A percentile compares a stretch with the other conserved stretches of the same genome.
Conservation (phyloP, 1,139 yeast species). For the Debaryomycetaceae sp. region DNA sequence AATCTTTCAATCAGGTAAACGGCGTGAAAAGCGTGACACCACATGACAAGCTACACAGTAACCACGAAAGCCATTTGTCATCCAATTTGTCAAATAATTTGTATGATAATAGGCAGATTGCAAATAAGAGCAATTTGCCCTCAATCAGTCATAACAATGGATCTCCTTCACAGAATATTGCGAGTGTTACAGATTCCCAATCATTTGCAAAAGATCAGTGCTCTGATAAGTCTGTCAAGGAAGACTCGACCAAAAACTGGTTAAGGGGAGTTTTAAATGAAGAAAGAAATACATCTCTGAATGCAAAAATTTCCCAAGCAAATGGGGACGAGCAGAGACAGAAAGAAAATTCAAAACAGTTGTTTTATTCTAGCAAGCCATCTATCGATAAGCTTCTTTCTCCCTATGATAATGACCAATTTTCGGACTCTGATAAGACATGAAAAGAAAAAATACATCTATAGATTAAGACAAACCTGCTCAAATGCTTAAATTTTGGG, state of each 20-base stretch:
- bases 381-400: conserved; percentile 35
- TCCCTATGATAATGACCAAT: conserved; percentile 21
- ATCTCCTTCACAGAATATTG: background rate
- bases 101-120: background rate
- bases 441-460: background rate
- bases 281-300: background rate
- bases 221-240: background rate
- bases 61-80: background rate
- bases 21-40: background rate
- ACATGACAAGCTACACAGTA: background rate
- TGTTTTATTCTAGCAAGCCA: conserved; percentile 24
- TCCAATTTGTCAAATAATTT: background rate
- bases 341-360: background rate
- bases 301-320: background rate
- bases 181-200: background rate
- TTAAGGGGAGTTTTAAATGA: conserved; percentile 14
- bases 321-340: background rate
- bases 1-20: conserved; percentile 26
- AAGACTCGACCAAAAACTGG: conserved; percentile 12
- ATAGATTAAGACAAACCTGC: background rate
- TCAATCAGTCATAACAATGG: background rate
- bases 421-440: conserved; percentile 9
- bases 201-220: background rate
- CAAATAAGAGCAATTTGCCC: background rate
- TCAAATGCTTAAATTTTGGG: too few species aligned